A percentile compares a stretch with the other conserved stretches of the same genome.
phyloP scores from a whole-genome alignment of 2,329 filamentous ascomycete species.

The Scortechinia acanthostroma region DNA sequence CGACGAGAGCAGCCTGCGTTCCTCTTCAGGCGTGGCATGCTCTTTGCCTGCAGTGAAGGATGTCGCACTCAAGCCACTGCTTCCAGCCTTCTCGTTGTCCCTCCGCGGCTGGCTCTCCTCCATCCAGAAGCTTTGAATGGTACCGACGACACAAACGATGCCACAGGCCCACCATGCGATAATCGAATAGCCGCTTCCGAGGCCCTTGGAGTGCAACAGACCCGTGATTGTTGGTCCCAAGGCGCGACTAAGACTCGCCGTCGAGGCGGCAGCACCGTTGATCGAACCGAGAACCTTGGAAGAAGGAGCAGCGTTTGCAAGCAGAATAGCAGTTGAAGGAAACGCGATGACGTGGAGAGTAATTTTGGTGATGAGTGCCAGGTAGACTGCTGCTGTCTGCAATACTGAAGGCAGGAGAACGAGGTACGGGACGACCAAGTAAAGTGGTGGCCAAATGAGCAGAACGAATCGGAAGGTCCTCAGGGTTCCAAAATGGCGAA shows the following conservation, averaged over 20 bases:
- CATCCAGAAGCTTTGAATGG: constrained; percentile 20
- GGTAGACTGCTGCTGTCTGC: constrained; percentile 36
- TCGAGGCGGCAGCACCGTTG: constrained; percentile 58
- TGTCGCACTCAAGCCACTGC: constrained; percentile 6
- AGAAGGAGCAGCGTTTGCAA: constrained; percentile 57
- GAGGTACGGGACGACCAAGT: constrained; percentile 46
- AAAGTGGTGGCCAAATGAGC: constrained; percentile 53
- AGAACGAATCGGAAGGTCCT: constrained; percentile 54
- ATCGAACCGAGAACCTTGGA: constrained; percentile 56
- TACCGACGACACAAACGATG: constrained; percentile 46
- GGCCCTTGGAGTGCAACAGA: constrained; percentile 50
- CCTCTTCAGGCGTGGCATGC: constrained; percentile 16
- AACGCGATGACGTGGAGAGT: constrained; percentile 59
- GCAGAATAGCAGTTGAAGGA: constrained; percentile 54
- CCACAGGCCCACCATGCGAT: constrained; percentile 62
- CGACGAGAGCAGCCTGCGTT: constrained; percentile 21
- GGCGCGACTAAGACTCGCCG: constrained; percentile 55
- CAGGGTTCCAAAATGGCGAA: constrained; percentile 50
- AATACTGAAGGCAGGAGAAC: constrained; percentile 49
- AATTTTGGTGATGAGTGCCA: constrained; percentile 54
- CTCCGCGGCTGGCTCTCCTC: constrained; percentile 6
- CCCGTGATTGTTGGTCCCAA: constrained; percentile 62
- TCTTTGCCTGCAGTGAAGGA: constrained; percentile 11
- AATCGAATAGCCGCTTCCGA: constrained; percentile 50
- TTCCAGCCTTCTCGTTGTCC: constrained; percentile 6